A percentile compares a stretch with the other conserved stretches of the same genome.
Evolutionary conservation across 2,329 filamentous ascomycete species (phyloP).

Genomic region (Oidium heveae): DNA sequence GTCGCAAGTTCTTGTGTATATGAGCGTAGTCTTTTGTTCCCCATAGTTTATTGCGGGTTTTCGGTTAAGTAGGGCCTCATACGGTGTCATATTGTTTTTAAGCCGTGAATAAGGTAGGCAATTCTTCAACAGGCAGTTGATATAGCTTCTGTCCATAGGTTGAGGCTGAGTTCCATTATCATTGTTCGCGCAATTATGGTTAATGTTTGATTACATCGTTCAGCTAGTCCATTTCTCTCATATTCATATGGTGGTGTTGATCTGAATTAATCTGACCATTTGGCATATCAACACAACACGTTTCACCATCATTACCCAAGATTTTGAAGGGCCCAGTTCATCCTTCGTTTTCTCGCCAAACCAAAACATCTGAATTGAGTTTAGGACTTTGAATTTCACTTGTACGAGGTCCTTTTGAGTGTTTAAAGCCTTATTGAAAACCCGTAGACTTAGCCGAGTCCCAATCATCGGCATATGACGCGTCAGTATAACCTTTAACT

Average conservation of each 20-base stretch:
- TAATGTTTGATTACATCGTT: neutral
- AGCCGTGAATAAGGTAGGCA: neutral
- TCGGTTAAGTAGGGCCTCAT: neutral
- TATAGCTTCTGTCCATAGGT: neutral
- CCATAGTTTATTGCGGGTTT: neutral
- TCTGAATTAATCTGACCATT: neutral
- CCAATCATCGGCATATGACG: neutral
- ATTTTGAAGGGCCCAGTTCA: neutral
- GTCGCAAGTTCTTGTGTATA: neutral
- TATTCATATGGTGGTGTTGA: neutral
- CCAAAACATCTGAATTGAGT: neutral
- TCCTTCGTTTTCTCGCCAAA: neutral
- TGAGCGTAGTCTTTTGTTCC: neutral
- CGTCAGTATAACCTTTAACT: neutral
- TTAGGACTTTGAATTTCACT: neutral
- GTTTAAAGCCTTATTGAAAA: neutral
- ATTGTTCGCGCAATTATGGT: neutral
- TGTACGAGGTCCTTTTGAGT: neutral
- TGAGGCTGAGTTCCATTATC: neutral
- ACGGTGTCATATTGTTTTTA: neutral
- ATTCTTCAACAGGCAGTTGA: neutral
- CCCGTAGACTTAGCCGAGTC: slow-evolving; percentile 1
- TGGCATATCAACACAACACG: neutral
- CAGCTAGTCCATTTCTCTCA: neutral
- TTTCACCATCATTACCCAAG: neutral